Conservation (phyloP, 495 filamentous ascomycete species). For the Hyaloscypha bicolor region DNA sequence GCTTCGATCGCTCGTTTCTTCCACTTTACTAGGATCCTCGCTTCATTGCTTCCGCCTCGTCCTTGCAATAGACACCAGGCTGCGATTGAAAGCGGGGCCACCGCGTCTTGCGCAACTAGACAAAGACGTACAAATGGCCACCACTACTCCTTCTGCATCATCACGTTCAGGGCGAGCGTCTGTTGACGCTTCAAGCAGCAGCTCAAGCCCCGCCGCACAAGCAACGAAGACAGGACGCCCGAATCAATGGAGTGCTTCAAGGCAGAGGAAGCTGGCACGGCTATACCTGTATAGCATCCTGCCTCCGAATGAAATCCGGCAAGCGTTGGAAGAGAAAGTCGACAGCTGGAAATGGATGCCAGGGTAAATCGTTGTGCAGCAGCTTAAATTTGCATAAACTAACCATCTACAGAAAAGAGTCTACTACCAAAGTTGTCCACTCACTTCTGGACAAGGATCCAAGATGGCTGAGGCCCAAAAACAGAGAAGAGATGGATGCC, state of each 20-base stretch:
- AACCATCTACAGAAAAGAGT: slow-evolving; percentile 1
- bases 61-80: too few relatives aligned
- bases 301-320: slow-evolving; percentile 5
- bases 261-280: slow-evolving; percentile 4
- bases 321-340: slow-evolving; percentile 10
- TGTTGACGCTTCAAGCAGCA: not conserved
- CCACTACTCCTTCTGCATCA: not conserved
- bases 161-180: not conserved
- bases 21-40: too few relatives aligned
- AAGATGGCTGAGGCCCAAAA: slow-evolving; percentile 17
- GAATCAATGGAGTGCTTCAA: slow-evolving; percentile 2
- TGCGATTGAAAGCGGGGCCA: too few relatives aligned
- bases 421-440: not conserved
- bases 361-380: slow-evolving; percentile 1
- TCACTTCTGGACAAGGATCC: slow-evolving; percentile 13
- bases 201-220: not conserved
- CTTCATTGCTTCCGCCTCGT: too few relatives aligned
- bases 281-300: slow-evolving; percentile 16
- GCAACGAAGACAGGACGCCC: not conserved
- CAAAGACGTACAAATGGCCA: not conserved
- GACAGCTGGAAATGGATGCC: slow-evolving; percentile 7
- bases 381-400: not conserved
- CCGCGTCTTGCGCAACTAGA: not conserved
- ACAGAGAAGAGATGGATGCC: slow-evolving; percentile 16
- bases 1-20: too few relatives aligned